These are phyloP conservation scores for Candida qinlingensis DNA, from an alignment of 805 yeast species.

Conservation along the genomic window DNA sequence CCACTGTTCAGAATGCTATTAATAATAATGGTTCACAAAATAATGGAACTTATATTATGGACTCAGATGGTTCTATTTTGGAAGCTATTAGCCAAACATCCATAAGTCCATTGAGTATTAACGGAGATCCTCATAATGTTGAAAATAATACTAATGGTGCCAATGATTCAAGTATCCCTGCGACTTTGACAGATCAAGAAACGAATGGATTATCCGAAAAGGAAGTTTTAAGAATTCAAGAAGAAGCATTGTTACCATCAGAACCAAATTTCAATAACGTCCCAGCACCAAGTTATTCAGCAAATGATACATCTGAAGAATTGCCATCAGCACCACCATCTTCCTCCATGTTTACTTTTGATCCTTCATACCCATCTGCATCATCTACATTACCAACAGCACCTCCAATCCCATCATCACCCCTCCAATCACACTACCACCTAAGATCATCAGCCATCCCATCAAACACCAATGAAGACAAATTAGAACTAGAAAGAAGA, in stretches of 20 bases:
- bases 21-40: not conserved
- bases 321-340: not conserved
- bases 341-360: not conserved
- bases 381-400: not conserved
- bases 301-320: not conserved
- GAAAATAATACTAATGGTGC: not conserved
- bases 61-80: conserved; percentile 1
- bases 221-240: conserved; percentile 47
- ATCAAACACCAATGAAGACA: conserved; percentile 25
- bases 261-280: conserved; percentile 30
- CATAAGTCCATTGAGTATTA: conserved; percentile 23
- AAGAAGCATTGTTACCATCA: conserved; percentile 60
- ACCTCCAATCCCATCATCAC: conserved; percentile 2
- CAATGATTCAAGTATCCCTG: not conserved
- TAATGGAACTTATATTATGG: not conserved
- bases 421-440: not conserved
- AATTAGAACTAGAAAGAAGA: conserved; percentile 34
- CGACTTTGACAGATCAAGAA: no score
- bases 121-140: not conserved
- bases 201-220: conserved; percentile 45
- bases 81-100: conserved; percentile 20
- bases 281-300: conserved; percentile 21
- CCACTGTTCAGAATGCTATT: conserved; percentile 7
- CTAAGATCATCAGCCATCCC: not conserved
- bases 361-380: not conserved